Conservation (phyloP, 2,329 filamentous ascomycete species). For the Phoma herbarum region DNA sequence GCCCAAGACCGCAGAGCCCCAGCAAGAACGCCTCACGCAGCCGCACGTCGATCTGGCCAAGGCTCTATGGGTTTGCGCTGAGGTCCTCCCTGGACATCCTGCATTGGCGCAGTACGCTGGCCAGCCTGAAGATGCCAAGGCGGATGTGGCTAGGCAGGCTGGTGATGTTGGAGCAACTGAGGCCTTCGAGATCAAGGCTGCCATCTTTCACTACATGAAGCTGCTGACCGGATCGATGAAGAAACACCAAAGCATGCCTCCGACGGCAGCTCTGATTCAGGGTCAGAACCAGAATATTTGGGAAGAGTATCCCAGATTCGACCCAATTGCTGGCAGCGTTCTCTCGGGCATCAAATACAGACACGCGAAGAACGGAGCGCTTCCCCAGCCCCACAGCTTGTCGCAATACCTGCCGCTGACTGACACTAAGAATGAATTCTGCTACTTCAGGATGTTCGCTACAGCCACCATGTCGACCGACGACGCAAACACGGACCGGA, state of each 20-base stretch:
- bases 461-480: constrained; percentile 78
- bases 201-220: constrained; percentile 70
- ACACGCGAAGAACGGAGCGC: constrained; percentile 45
- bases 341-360: constrained; percentile 55
- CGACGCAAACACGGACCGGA: constrained; percentile 70
- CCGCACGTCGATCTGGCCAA: constrained; percentile 88
- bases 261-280: constrained; percentile 71
- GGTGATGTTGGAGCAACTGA: constrained; percentile 58
- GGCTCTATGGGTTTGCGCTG: constrained; percentile 76
- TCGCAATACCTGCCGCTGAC: constrained; percentile 77
- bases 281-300: constrained; percentile 83
- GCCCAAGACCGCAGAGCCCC: constrained; percentile 61
- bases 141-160: constrained; percentile 53
- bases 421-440: constrained; percentile 78
- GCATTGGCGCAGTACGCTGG: constrained; percentile 38
- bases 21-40: constrained; percentile 68
- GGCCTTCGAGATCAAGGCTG: constrained; percentile 61
- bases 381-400: constrained; percentile 57
- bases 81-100: constrained; percentile 52
- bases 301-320: constrained; percentile 78
- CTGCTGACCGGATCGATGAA: constrained; percentile 85
- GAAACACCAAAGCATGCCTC: constrained; percentile 78
- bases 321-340: constrained; percentile 74
- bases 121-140: constrained; percentile 35
- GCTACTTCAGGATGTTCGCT: constrained; percentile 79